Conservation (phyloP, 345 rosid species). For the Arabidopsis arenosa region DNA sequence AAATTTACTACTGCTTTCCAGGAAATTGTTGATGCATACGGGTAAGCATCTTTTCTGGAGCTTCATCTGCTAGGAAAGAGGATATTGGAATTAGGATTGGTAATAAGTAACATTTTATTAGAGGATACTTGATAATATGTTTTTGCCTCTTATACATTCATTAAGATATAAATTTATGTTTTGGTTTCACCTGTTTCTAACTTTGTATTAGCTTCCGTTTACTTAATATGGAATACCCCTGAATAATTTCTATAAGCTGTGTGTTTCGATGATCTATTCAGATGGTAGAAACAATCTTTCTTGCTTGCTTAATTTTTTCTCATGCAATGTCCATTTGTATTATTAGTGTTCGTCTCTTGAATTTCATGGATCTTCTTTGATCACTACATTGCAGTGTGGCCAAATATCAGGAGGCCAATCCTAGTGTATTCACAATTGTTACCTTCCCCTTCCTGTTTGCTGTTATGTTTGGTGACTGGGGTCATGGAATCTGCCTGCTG, state of each 20-base stretch:
- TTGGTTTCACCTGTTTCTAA: slow-evolving; percentile 7
- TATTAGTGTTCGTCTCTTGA: slow-evolving; percentile 10
- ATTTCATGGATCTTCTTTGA: slow-evolving; percentile 11
- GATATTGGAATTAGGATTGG: not conserved
- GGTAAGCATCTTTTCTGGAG: slow-evolving; percentile 62
- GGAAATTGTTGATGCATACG: slow-evolving; percentile 97
- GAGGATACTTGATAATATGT: not conserved
- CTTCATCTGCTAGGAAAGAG: slow-evolving; percentile 15
- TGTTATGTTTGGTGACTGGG: slow-evolving; percentile 99
- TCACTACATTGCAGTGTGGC: slow-evolving; percentile 73
- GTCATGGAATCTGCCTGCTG: slow-evolving; percentile 95
- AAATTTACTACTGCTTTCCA: slow-evolving; percentile 90
- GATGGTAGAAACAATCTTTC: slow-evolving; percentile 32
- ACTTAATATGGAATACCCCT: not conserved
- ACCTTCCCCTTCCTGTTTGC: slow-evolving; percentile 99
- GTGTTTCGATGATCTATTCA: slow-evolving; percentile 2
- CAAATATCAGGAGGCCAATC: slow-evolving; percentile 93
- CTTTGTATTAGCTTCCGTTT: not conserved
- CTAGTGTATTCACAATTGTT: slow-evolving; percentile 85
- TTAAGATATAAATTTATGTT: not conserved
- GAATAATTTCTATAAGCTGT: not conserved
- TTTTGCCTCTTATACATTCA: not conserved
- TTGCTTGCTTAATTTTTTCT: slow-evolving; percentile 19
- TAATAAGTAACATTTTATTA: slow-evolving; percentile 8
- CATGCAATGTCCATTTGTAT: not conserved